Evolutionary conservation across 1,139 yeast species (phyloP), one percentile per base, ranked within the genome.

Genomic region (Yamadazyma dendronema): DNA sequence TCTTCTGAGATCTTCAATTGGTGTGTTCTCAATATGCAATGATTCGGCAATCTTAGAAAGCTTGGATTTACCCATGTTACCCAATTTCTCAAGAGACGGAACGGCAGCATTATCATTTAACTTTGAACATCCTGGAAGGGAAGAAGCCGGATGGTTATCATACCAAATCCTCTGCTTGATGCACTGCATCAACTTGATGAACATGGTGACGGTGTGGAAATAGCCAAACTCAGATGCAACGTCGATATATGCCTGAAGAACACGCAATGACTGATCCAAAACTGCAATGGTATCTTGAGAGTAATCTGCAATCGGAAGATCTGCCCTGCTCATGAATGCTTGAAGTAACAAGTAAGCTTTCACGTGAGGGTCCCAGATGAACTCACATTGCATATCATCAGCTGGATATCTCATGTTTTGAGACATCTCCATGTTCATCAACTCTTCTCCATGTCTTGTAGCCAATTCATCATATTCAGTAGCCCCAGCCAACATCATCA

Each of bases 361-460:
- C 46, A 92, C 90, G 59, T 92, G 97, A 2, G 98, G 97, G 59
- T 92, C 96, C 84, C 96, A 89, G 59, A 89, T 83, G 44, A 82
- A 84, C 46, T 81, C 80, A 41, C 75, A 76, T 22, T 72, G 70
- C 47, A 82, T 65, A 49, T 81, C 81, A 38, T 77, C 81, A 0
- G 84, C 94, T 3, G 87, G 82, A 52, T 79, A 92, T 42, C 94
- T 72, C 70, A 89, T 75, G 34, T 81, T 80, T 44, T 80, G 81
- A 2, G 96, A 88, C 77, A 94, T 74, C 54, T 90, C 97, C 68
- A 81, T 79, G 60, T 92, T 92, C 65, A 90, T 84, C 44, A 90
- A 68, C 53, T 90, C 97, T 64, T 92, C 97, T 29, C 96, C 96
- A 54, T 92, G 97, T 49, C 97, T 77, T 1, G 95, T 90, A 3